Base-by-base conservation (phyloP, 148 eudicot genomes). In the Polygonum aviculare region DNA sequence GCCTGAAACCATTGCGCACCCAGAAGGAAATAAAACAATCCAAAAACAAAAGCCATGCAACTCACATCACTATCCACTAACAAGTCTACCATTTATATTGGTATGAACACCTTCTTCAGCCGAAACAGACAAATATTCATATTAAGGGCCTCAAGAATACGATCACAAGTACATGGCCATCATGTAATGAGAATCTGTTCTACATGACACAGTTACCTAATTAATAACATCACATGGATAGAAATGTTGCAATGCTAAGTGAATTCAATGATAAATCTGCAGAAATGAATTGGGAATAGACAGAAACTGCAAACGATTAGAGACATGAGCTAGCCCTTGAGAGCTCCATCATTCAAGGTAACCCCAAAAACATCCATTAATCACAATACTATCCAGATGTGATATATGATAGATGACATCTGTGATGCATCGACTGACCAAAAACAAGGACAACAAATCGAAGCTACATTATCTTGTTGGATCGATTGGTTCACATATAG, bases 381-480 rank as follows among this genome's bases (percentile, higher is more conserved):
- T 31, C 63, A 4, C 31, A 12, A 36, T 38, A 67, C 72, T 67
- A 67, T 63, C 69, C 1, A 63, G 33, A 12, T 63, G 69, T 63
- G 8, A 31, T 26, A 21, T 67, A 67, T 67, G 72, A 67, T 67
- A 67, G 19, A 67, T 5, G 0, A 67, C 45, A 67, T 36, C 72
- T 67, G 45, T 67, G 45, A 35, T 67, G 45, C 44, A 67, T 38
- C 4, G 45, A 67, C 45, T 67, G 38, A 36, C 72, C 72, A 15
- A 67, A 67, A 36, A 36, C 63, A 1, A 6, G 3, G 9, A 19
- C 6, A 38, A 35, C 31, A 35, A 16, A 36, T 21, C 19, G 3
- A 15, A 67, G 72, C 44, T 36, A 67, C 45, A 67, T 67, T 36
- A 67, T 67, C 72, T 67, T 35, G 72, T 15, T 67, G 44, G 21